Percentiles rank a stretch among this genome's conserved stretches.
Conservation (phyloP, 2,329 filamentous ascomycete genomes). For the Orbilia quercus region DNA sequence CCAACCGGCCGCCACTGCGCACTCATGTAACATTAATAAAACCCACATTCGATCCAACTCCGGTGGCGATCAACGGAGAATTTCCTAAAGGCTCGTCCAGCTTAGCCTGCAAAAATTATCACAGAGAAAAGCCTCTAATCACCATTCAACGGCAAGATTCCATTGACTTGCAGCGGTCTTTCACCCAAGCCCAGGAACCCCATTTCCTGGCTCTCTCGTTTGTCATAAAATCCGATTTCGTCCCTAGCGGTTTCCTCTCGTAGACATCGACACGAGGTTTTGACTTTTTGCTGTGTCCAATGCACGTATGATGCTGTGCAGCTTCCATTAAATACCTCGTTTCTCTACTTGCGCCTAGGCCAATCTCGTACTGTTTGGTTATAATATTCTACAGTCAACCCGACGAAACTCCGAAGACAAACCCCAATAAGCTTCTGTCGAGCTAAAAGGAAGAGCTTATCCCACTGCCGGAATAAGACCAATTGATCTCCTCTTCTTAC, state of each 20-base stretch:
- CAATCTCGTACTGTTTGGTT: constrained; percentile 32
- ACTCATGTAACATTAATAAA: constrained; percentile 2
- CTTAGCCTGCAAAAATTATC: not conserved
- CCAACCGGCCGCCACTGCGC: no score
- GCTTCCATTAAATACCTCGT: constrained; percentile 56
- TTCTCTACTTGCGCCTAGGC: constrained; percentile 13
- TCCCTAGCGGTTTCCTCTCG: constrained; percentile 27
- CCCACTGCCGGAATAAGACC: constrained; percentile 14
- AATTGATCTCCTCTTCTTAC: constrained; percentile 25
- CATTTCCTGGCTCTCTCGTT: constrained; percentile 10
- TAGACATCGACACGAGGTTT: constrained; percentile 46
- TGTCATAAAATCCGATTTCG: constrained; percentile 49
- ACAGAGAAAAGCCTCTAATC: constrained; percentile 44
- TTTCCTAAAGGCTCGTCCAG: constrained; percentile 39
- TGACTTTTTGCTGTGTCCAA: constrained; percentile 1
- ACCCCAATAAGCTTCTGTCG: constrained; percentile 6
- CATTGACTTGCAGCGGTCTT: constrained; percentile 6
- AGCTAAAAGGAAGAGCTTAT: constrained; percentile 35
- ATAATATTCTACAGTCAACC: constrained; percentile 35
- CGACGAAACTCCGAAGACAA: constrained; percentile 55
- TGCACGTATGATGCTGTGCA: constrained; percentile 44
- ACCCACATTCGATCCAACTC: constrained; percentile 24
- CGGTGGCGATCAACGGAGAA: constrained; percentile 46
- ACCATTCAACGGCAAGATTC: constrained; percentile 43
- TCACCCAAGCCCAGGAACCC: constrained; percentile 23